Evolutionary conservation across 2,329 filamentous ascomycete species (phyloP).

Genomic region (Trichoderma atrobrunneum): DNA sequence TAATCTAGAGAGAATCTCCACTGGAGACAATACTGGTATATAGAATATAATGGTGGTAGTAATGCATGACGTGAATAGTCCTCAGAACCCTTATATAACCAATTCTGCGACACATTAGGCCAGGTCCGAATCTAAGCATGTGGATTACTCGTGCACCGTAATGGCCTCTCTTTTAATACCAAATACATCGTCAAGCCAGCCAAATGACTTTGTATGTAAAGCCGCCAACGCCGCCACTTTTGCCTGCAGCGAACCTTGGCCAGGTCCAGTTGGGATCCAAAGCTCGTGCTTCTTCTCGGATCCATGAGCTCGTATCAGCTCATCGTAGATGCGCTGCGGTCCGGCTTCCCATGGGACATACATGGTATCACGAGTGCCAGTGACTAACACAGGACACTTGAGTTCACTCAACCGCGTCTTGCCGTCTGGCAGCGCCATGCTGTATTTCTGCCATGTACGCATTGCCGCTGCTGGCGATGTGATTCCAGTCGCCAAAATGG

Average conservation of each 20-base stretch:
- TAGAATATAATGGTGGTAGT: neutral
- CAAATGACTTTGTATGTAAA: neutral
- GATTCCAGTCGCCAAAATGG: neutral
- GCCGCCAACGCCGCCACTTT: neutral
- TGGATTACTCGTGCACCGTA: neutral
- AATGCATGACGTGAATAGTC: too few relatives aligned
- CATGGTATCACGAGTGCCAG: neutral
- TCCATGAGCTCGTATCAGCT: neutral
- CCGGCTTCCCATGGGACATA: neutral
- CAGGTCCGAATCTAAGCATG: too few relatives aligned
- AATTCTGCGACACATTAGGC: too few relatives aligned
- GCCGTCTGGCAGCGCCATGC: neutral
- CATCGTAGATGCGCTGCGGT: neutral
- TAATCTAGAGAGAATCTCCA: neutral
- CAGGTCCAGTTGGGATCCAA: neutral
- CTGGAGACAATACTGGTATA: neutral
- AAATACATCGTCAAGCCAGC: neutral
- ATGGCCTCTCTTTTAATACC: neutral
- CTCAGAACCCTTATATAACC: too few relatives aligned
- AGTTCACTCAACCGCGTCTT: neutral
- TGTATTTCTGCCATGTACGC: neutral
- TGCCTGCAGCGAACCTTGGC: neutral
- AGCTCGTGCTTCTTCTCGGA: neutral
- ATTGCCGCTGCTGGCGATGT: neutral
- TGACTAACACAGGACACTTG: neutral